Evolutionary conservation across 2,329 filamentous ascomycete species (phyloP).

Genomic region (Hypoxylon sp.): DNA sequence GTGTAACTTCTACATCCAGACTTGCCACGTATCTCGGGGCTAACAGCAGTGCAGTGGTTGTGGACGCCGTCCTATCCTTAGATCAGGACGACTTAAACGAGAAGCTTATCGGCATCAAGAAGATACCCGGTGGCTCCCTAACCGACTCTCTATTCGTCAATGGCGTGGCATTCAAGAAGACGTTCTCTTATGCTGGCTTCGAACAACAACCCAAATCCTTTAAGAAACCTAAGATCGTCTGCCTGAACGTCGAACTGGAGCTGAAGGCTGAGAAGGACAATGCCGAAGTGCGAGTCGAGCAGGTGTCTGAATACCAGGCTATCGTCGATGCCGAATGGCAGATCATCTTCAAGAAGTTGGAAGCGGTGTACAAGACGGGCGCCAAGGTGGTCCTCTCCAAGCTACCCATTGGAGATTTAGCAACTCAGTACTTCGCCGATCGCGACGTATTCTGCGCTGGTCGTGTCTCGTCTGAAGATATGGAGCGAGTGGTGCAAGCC

Average conservation of each 20-base stretch:
- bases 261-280: conserved; percentile 99
- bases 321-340: conserved; percentile 99
- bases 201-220: conserved; percentile 99
- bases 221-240: conserved; percentile 94
- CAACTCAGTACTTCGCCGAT: conserved; percentile 98
- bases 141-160: conserved; percentile 98
- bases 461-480: conserved; percentile 88
- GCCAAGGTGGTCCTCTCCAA: conserved; percentile 98
- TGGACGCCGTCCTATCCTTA: conserved; percentile 93
- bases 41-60: conserved; percentile 79
- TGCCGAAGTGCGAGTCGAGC: conserved; percentile 96
- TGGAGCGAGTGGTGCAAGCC: conserved; percentile 95
- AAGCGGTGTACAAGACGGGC: conserved; percentile 91
- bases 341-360: conserved; percentile 99
- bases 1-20: conserved; percentile 51
- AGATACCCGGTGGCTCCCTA: conserved; percentile 94
- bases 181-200: conserved; percentile 98
- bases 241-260: conserved; percentile 97
- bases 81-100: conserved; percentile 98
- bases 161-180: conserved; percentile 99
- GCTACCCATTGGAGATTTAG: conserved; percentile 95
- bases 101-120: conserved; percentile 98
- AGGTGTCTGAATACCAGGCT: conserved; percentile 98
- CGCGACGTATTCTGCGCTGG: conserved; percentile 98
- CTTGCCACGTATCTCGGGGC: conserved; percentile 7